Percentiles rank a stretch among this genome's conserved stretches.
These are phyloP conservation scores for Crinitomyces ghanaensis DNA, from an alignment of 805 yeast species.

Conservation along the genomic window DNA sequence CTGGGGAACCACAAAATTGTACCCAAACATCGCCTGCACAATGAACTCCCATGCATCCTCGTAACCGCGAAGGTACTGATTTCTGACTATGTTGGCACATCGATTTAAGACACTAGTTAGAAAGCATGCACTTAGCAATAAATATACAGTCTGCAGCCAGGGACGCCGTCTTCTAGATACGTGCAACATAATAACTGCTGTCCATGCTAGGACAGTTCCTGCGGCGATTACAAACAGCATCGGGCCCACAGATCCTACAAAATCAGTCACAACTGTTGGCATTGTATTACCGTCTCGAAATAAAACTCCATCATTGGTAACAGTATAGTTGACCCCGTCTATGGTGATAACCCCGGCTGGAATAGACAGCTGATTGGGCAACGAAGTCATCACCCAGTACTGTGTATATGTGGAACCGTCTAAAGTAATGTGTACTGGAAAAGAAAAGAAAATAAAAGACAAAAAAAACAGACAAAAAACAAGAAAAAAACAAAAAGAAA, in stretches of 20 bases:
- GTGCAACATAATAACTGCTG: constrained; percentile 46
- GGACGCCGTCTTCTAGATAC: constrained; percentile 51
- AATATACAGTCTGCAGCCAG: constrained; percentile 42
- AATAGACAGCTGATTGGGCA: constrained; percentile 1
- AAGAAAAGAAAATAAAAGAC: too few relatives aligned
- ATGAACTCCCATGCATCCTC: constrained; percentile 40
- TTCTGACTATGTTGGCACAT: constrained; percentile 34
- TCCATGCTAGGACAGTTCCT: constrained; percentile 45
- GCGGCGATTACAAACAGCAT: constrained; percentile 24
- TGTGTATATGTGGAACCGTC: too few relatives aligned
- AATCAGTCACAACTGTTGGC: constrained; percentile 12
- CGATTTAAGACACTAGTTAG: constrained; percentile 40
- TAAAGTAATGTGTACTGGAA: too few relatives aligned
- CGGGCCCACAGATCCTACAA: constrained; percentile 25
- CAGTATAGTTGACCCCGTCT: neutral
- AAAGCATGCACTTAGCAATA: constrained; percentile 43
- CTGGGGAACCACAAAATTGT: constrained; percentile 30
- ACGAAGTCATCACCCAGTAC: too few relatives aligned
- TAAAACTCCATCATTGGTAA: neutral
- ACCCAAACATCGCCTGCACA: constrained; percentile 28
- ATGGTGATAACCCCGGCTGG: neutral
- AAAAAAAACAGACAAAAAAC: too few relatives aligned
- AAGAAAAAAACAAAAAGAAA: too few relatives aligned
- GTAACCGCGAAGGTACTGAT: constrained; percentile 41
- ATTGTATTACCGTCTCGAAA: neutral